Conservation (phyloP, 495 filamentous ascomycete species). For the Penicillium nucicola region DNA sequence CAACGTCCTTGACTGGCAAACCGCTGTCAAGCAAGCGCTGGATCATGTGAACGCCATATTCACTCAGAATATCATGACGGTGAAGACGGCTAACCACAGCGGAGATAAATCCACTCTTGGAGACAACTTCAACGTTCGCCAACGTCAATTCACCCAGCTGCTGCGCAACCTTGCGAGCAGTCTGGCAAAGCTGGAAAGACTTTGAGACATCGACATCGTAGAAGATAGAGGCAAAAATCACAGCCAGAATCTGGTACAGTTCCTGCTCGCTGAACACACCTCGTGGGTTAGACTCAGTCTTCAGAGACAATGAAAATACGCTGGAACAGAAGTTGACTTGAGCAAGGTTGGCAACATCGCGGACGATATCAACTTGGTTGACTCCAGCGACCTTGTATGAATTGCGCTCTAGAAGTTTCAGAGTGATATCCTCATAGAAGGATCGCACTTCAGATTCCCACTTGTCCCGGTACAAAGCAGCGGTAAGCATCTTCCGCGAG, state of each 20-base stretch:
- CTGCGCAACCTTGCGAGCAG: slow-evolving; percentile 49
- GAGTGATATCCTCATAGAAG: slow-evolving; percentile 53
- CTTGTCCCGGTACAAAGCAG: slow-evolving; percentile 46
- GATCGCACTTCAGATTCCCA: slow-evolving; percentile 49
- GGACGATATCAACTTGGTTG: slow-evolving; percentile 62
- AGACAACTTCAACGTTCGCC: slow-evolving; percentile 59
- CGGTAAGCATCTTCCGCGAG: slow-evolving; percentile 46
- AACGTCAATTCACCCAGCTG: slow-evolving; percentile 60
- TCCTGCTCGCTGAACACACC: slow-evolving; percentile 57
- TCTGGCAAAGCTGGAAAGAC: slow-evolving; percentile 58
- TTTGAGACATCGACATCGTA: slow-evolving; percentile 63
- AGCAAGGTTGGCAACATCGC: slow-evolving; percentile 59
- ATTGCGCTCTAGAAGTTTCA: slow-evolving; percentile 47
- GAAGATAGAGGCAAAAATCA: slow-evolving; percentile 62
- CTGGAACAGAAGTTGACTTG: slow-evolving; percentile 58
- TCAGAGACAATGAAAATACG: slow-evolving; percentile 62
- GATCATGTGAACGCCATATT: slow-evolving; percentile 70
- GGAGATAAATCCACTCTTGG: slow-evolving; percentile 46
- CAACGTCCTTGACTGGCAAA: slow-evolving; percentile 59
- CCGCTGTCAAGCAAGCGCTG: slow-evolving; percentile 61
- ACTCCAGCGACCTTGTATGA: slow-evolving; percentile 48
- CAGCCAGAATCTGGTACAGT: slow-evolving; percentile 55
- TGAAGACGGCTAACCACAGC: slow-evolving; percentile 42
- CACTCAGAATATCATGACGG: slow-evolving; percentile 46
- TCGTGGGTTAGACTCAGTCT: slow-evolving; percentile 55